Evolutionary conservation across 176 grass and related monocot species (phyloP).

Genomic region (Oryza glumipatula): DNA sequence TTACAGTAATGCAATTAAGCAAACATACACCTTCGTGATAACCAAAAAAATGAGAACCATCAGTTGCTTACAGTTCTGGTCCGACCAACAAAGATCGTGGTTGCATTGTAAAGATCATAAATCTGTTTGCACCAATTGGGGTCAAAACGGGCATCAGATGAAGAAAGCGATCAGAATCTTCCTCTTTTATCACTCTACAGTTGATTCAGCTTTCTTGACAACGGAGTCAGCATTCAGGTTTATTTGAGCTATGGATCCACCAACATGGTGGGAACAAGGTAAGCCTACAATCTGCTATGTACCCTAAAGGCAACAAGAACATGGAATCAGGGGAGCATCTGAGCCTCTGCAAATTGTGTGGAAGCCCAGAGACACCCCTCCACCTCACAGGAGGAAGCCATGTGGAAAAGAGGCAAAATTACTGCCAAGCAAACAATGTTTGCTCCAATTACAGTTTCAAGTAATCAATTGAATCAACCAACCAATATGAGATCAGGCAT

Average conservation of each 20-base stretch:
- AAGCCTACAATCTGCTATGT: conserved; percentile 66
- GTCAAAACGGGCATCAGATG: background rate
- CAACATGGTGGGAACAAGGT: conserved; percentile 28
- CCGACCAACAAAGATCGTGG: background rate
- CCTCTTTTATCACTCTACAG: conserved; percentile 42
- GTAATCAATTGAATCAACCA: conserved; percentile 42
- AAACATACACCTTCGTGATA: background rate
- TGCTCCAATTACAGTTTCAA: conserved; percentile 48
- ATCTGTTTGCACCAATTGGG: background rate
- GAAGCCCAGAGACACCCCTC: conserved; percentile 87
- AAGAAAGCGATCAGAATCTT: conserved; percentile 19
- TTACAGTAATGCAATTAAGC: background rate
- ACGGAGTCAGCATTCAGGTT: conserved; percentile 35
- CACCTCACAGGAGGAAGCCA: conserved; percentile 61
- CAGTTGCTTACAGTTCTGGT: background rate
- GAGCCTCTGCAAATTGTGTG: conserved; percentile 80
- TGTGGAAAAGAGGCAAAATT: conserved; percentile 40
- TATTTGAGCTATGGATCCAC: conserved; percentile 55
- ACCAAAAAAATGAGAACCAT: background rate
- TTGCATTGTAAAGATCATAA: background rate
- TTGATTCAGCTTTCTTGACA: conserved; percentile 50
- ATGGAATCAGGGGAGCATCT: conserved; percentile 77
- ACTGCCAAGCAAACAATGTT: conserved; percentile 52
- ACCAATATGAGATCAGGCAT: conserved; percentile 30
- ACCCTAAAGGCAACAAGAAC: conserved; percentile 60